Evolutionary conservation across 2,329 filamentous ascomycete genomes (phyloP).

Genomic region (Atkinsonella hypoxylon): DNA sequence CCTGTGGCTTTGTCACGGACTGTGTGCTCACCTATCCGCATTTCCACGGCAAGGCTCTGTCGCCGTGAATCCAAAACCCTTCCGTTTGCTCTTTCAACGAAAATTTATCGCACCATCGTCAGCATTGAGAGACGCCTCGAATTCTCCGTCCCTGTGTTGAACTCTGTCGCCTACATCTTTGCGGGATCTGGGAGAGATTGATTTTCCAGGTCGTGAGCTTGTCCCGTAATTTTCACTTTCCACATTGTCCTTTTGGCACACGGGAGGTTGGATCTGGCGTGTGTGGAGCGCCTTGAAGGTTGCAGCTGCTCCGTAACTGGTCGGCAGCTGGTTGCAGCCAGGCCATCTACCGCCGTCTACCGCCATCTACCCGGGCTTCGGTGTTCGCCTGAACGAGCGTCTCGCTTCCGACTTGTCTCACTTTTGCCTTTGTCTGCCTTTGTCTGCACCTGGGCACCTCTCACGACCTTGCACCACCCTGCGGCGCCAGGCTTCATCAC

Average conservation of each 20-base stretch:
- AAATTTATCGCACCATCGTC: not conserved
- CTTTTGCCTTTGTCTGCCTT: not conserved
- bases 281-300: not conserved
- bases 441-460: too few relatives aligned
- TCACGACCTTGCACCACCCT: not conserved
- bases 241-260: not conserved
- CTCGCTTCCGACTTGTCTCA: slow-evolving; percentile 2
- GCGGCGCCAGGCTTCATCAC: not conserved
- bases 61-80: not conserved
- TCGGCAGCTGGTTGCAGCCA: not conserved
- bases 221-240: not conserved
- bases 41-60: not conserved
- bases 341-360: too few relatives aligned
- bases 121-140: not conserved
- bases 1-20: too few relatives aligned
- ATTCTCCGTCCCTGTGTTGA: not conserved
- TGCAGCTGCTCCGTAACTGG: not conserved
- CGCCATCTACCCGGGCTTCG: not conserved
- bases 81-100: not conserved
- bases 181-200: not conserved
- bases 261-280: not conserved
- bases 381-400: not conserved
- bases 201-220: not conserved
- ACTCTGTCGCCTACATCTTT: not conserved
- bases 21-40: not conserved